Evolutionary conservation across 768 basidiomycete genomes (phyloP).

Genomic region (Amylocystis lapponica): DNA sequence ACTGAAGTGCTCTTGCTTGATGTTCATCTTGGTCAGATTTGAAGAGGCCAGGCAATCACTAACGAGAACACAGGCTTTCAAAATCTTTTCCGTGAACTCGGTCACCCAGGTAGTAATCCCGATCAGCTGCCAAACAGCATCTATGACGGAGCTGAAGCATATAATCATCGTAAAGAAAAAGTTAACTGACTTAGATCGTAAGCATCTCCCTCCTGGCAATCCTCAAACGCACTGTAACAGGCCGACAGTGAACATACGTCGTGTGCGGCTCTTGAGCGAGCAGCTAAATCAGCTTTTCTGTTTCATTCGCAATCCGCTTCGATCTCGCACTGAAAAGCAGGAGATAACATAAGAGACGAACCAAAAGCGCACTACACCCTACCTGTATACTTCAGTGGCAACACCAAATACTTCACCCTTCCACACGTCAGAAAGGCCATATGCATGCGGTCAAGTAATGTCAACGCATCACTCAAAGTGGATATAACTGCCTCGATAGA

Average conservation of each 20-base stretch:
- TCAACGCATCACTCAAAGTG: conserved; percentile 41
- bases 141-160: conserved; percentile 30
- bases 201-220: conserved; percentile 52
- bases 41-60: conserved; percentile 18
- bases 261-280: conserved; percentile 55
- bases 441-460: conserved; percentile 40
- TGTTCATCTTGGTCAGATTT: no score
- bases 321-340: conserved; percentile 28
- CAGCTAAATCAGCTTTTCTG: conserved; percentile 35
- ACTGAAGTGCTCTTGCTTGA: background rate
- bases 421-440: conserved; percentile 35
- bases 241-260: conserved; percentile 62
- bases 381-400: conserved; percentile 34
- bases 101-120: conserved; percentile 58
- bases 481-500: conserved; percentile 39
- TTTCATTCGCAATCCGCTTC: conserved; percentile 18
- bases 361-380: no score
- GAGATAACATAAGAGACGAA: no score
- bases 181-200: conserved; percentile 64
- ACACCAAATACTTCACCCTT: conserved; percentile 49
- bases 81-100: conserved; percentile 51
- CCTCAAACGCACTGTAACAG: conserved; percentile 58
- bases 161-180: background rate
- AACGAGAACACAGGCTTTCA: conserved; percentile 45
- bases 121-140: conserved; percentile 69